Evolutionary conservation across 768 basidiomycete genomes (phyloP).

Genomic region (Kwoniella bestiolae): DNA sequence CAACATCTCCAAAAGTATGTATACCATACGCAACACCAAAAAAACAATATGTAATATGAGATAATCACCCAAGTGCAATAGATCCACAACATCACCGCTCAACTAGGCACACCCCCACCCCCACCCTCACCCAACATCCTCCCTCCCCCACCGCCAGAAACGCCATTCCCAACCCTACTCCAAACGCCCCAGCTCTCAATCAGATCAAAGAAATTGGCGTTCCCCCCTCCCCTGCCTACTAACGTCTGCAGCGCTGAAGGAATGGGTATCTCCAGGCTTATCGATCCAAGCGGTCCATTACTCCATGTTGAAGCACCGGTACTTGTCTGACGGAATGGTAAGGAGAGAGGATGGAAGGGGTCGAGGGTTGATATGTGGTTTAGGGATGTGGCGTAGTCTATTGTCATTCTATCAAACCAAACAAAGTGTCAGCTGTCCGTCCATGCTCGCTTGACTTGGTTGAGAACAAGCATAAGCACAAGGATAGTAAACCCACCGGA

Average conservation of each 20-base stretch:
- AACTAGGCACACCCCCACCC: slow-evolving; percentile 3
- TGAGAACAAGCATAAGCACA: background rate
- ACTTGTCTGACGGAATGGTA: slow-evolving; percentile 11
- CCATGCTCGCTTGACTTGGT: background rate
- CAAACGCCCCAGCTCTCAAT: slow-evolving; percentile 29
- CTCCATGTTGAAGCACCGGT: slow-evolving; percentile 1
- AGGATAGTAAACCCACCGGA: slow-evolving; percentile 38
- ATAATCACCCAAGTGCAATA: background rate
- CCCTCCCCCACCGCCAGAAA: background rate
- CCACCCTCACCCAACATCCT: background rate
- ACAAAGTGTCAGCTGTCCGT: background rate
- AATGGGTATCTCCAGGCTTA: slow-evolving; percentile 24
- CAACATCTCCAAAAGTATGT: background rate
- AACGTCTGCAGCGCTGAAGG: slow-evolving; percentile 27
- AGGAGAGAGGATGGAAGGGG: slow-evolving; percentile 30
- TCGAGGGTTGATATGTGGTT: slow-evolving; percentile 27
- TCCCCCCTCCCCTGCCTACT: background rate
- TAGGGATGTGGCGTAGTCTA: slow-evolving; percentile 45
- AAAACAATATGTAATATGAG: background rate
- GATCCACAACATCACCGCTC: background rate
- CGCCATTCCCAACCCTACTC: background rate
- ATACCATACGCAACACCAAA: background rate
- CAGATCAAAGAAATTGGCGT: slow-evolving; percentile 47
- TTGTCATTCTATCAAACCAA: slow-evolving; percentile 32
- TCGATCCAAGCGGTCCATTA: slow-evolving; percentile 10